Percentiles rank a stretch among this genome's conserved stretches.
Evolutionary conservation across 768 basidiomycete species (phyloP).

Genomic region (Sarcodon sp.): DNA sequence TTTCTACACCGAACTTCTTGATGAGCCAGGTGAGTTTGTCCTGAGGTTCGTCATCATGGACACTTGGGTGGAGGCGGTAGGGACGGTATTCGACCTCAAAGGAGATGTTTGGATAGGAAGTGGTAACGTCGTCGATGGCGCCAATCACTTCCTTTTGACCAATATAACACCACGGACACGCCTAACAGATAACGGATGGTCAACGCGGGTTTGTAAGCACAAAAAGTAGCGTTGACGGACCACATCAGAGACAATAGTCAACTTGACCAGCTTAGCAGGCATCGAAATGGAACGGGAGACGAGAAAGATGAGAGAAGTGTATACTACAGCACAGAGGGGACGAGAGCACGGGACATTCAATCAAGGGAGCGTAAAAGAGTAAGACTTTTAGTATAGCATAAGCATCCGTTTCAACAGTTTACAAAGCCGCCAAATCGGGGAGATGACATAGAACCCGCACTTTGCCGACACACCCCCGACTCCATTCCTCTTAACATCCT

Average conservation of each 20-base stretch:
- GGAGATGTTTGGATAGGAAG: slow-evolving; percentile 12
- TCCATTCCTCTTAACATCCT: too few species aligned
- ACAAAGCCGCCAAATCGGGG: too few species aligned
- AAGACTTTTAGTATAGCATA: too few species aligned
- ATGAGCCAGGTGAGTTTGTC: slow-evolving; percentile 16
- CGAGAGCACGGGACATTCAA: too few species aligned
- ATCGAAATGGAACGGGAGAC: not conserved
- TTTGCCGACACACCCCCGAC: too few species aligned
- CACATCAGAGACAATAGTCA: slow-evolving; percentile 20
- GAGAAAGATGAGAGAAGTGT: not conserved
- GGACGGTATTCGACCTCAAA: slow-evolving; percentile 35
- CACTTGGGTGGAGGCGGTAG: slow-evolving; percentile 27
- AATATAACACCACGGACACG: slow-evolving; percentile 30
- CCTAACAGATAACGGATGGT: slow-evolving; percentile 8
- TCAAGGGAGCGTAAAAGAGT: too few species aligned
- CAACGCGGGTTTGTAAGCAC: not conserved
- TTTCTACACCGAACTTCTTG: slow-evolving; percentile 27
- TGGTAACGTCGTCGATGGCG: slow-evolving; percentile 20
- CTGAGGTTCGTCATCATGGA: slow-evolving; percentile 16
- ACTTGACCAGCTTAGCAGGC: slow-evolving; percentile 10
- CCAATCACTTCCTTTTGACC: slow-evolving; percentile 24
- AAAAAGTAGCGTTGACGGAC: slow-evolving; percentile 12
- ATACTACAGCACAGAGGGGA: not conserved
- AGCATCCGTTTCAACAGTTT: too few species aligned
- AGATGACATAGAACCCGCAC: too few species aligned